Conservation (phyloP, 768 basidiomycete genomes). For the Cystoderma amianthinum region DNA sequence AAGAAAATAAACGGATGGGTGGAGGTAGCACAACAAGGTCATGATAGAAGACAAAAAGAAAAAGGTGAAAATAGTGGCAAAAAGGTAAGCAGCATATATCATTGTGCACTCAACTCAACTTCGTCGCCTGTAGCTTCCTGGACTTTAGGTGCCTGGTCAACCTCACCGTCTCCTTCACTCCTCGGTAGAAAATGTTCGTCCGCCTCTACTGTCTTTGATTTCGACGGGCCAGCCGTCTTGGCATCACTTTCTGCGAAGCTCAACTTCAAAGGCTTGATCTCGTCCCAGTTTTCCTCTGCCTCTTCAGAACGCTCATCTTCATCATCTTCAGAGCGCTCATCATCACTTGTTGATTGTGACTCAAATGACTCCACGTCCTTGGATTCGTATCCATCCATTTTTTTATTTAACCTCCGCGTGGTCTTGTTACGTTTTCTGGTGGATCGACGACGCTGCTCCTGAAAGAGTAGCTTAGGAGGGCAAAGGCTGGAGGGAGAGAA, state of each 20-base stretch:
- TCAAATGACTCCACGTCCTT: not conserved
- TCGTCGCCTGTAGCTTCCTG: not conserved
- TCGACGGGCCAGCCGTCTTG: not conserved
- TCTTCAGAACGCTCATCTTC: not conserved
- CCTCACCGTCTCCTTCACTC: not conserved
- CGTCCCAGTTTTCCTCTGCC: not conserved
- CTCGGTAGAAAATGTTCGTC: no score
- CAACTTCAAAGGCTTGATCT: not conserved
- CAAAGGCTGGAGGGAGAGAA: constrained; percentile 51
- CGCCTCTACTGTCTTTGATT: not conserved
- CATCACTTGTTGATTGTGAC: not conserved
- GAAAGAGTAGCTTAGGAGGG: constrained; percentile 54
- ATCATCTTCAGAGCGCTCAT: not conserved
- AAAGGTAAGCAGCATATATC: not conserved
- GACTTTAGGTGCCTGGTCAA: not conserved
- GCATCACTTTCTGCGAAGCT: not conserved
- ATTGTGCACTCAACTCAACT: not conserved
- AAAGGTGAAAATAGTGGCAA: not conserved
- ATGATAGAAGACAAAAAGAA: not conserved
- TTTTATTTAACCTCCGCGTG: constrained; percentile 3
- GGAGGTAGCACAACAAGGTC: not conserved
- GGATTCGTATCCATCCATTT: not conserved
- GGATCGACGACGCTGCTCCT: constrained; percentile 14
- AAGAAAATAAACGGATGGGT: not conserved
- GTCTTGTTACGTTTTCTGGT: constrained; percentile 6